Percentiles rank a stretch among this genome's conserved stretches.
Evolutionary conservation across 1,139 yeast genomes (phyloP).

Genomic region (Yamadazyma atlantica): DNA sequence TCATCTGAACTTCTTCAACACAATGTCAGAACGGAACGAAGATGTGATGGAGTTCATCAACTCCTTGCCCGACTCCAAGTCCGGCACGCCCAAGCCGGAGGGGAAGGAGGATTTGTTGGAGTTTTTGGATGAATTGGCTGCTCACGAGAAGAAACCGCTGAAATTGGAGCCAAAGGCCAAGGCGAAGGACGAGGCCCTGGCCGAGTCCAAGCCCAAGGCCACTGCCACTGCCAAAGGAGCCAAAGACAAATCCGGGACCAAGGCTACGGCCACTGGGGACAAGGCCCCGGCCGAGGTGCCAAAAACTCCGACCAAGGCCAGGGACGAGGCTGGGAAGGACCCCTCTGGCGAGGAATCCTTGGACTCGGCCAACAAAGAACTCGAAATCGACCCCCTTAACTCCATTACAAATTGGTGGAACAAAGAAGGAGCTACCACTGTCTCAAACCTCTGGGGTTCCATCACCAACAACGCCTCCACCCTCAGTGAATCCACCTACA

Average conservation of each 20-base stretch:
- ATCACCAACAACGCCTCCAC: constrained; percentile 46
- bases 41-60: constrained; percentile 90
- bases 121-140: constrained; percentile 79
- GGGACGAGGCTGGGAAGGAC: constrained; percentile 2
- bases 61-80: constrained; percentile 71
- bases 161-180: constrained; percentile 12
- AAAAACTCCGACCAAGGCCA: too few species aligned
- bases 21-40: too few species aligned
- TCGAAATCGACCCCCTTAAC: constrained; percentile 61
- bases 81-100: constrained; percentile 36
- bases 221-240: not conserved
- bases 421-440: constrained; percentile 71
- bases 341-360: too few species aligned
- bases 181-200: constrained; percentile 6
- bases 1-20: too few species aligned
- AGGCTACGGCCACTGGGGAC: too few species aligned
- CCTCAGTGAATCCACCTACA: constrained; percentile 43
- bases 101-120: constrained; percentile 76
- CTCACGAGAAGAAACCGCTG: constrained; percentile 28
- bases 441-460: constrained; percentile 67
- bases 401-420: constrained; percentile 85
- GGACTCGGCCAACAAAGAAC: constrained; percentile 7
- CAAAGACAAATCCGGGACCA: not conserved
- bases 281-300: too few species aligned
- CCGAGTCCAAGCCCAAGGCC: constrained; percentile 4